Percentiles rank a stretch among this genome's conserved stretches.
Evolutionary conservation across 805 yeast genomes (phyloP).

Genomic region (Candida chauliodis): DNA sequence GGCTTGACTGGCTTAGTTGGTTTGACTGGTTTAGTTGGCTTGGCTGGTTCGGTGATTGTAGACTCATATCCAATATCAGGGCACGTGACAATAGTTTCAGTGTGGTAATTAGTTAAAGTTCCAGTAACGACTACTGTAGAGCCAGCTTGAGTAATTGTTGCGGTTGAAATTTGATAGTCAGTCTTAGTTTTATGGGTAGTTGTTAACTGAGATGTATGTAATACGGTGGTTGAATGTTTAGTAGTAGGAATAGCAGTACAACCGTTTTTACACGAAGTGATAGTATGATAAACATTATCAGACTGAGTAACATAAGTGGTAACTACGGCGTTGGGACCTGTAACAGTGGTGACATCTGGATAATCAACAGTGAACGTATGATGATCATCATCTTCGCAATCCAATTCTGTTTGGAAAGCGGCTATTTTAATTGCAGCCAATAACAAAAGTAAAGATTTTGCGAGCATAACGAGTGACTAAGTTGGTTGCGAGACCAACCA

Average conservation of each 20-base stretch:
- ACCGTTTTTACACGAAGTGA: constrained; percentile 3
- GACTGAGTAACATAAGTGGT: constrained; percentile 1
- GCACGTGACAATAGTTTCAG: constrained; percentile 6
- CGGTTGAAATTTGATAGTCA: constrained; percentile 1
- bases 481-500: neutral
- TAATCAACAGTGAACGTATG: constrained; percentile 2
- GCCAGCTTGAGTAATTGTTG: constrained; percentile 3
- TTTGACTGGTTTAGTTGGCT: neutral
- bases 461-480: constrained; percentile 6
- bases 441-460: constrained; percentile 1
- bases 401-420: neutral
- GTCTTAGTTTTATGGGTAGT: constrained; percentile 3
- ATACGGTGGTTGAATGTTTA: constrained; percentile 2
- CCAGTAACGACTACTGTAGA: constrained; percentile 4
- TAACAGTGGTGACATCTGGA: constrained; percentile 2
- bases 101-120: neutral
- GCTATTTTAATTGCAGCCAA: neutral
- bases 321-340: constrained; percentile 5
- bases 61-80: constrained; percentile 4
- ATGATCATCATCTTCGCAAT: neutral
- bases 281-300: neutral
- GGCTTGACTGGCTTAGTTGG: neutral
- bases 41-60: constrained; percentile 1
- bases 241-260: constrained; percentile 5
- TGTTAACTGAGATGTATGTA: constrained; percentile 4